Conservation (phyloP, 2,329 filamentous ascomycete genomes). For the Teratosphaeriaceae sp. region DNA sequence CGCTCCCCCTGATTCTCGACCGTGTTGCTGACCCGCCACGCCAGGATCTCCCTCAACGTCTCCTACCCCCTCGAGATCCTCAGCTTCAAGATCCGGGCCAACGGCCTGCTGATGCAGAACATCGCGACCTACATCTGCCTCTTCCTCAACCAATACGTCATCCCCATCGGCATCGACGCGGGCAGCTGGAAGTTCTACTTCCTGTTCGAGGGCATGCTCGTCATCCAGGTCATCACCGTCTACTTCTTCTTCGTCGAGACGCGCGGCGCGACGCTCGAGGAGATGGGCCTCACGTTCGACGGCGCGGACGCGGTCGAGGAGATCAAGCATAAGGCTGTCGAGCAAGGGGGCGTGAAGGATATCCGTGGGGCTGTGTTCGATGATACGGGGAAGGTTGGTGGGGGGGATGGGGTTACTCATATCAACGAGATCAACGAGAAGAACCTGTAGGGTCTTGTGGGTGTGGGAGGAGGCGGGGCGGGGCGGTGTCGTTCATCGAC, state of each 20-base stretch:
- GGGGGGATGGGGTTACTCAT: background rate
- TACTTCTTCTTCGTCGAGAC: slow-evolving; percentile 59
- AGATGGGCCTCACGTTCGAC: slow-evolving; percentile 43
- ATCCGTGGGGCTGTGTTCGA: background rate
- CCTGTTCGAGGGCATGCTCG: background rate
- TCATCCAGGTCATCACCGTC: slow-evolving; percentile 1
- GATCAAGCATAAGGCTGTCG: background rate
- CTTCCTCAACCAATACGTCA: background rate
- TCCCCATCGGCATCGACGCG: slow-evolving; percentile 24
- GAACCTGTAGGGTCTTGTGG: background rate
- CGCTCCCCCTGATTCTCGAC: too few species aligned
- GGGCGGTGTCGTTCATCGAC: too few species aligned
- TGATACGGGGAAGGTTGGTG: background rate
- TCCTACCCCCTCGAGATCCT: slow-evolving; percentile 47
- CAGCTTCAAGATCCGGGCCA: slow-evolving; percentile 44
- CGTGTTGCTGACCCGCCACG: too few species aligned
- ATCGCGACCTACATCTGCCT: background rate
- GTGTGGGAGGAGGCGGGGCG: too few species aligned
- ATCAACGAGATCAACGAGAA: slow-evolving; percentile 1
- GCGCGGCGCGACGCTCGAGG: slow-evolving; percentile 51
- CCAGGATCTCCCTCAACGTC: slow-evolving; percentile 32
- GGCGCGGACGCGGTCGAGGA: background rate
- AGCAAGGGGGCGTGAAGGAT: background rate
- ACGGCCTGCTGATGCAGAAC: slow-evolving; percentile 34
- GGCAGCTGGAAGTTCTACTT: slow-evolving; percentile 28